Evolutionary conservation across 2,329 filamentous ascomycete species (phyloP), one percentile per base, ranked within the genome.

Genomic region (Cryphonectria nitschkei): DNA sequence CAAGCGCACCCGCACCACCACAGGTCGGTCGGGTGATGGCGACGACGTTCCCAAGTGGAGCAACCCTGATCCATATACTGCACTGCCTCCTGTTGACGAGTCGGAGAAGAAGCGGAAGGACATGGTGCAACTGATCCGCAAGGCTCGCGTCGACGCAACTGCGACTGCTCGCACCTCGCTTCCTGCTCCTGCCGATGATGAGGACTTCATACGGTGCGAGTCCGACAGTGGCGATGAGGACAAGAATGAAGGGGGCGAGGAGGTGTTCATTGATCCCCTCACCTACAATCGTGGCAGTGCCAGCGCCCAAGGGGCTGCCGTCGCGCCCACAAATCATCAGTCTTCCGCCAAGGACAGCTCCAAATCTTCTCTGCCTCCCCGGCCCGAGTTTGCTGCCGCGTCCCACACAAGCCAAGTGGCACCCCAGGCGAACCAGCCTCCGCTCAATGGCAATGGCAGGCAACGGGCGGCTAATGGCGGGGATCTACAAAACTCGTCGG

Each of bases 51-150:
- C 94, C 3, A 94, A 92, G 79, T 98, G 95, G 95, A 97, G 94
- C 5, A 98, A 98, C 76, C 95, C 95, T 3, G 95, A 98, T 79
- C 94, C 95, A 0, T 98, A 98, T 80, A 97, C 93, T 7, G 92
- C 89, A 2, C 84, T 97, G 13, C 95, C 95, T 11, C 94, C 94
- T 8, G 88, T 90, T 0, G 92, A 94, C 68, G 85, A 84, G 6
- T 85, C 69, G 19, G 74, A 88, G 54, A 87, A 88, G 29, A 97
- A 96, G 81, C 94, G 92, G 80, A 91, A 90, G 75, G 94, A 98
- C 75, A 91, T 98, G 54, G 93, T 98, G 50, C 93, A 97, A 77
- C 81, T 97, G 72, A 98, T 98, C 75, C 91, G 95, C 75, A 98
- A 97, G 78, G 93, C 95, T 2, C 93, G 95, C 64, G 84, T 94